phyloP scores from a whole-genome alignment of 1,284 basidiomycete species.

The Stygiomarasmius scandens region DNA sequence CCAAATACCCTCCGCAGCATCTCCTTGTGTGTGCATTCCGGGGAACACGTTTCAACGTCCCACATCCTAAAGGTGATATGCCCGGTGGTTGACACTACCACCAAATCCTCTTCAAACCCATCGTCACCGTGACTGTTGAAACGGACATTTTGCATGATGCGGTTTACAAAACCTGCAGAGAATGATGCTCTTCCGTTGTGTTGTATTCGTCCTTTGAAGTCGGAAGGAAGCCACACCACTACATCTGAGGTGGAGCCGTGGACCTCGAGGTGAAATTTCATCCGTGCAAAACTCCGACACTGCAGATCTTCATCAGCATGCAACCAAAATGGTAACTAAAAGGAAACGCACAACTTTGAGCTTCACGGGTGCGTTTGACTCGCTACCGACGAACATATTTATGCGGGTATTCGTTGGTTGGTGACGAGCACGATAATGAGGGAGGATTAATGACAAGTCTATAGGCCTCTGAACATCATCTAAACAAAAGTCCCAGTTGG shows the following conservation, averaged over 20 bases:
- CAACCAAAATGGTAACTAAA: no score
- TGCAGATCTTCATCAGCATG: conserved; percentile 28
- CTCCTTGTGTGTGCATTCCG: conserved; percentile 64
- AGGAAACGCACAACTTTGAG: conserved; percentile 64
- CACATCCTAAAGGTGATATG: conserved; percentile 74
- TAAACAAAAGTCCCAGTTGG: conserved; percentile 66
- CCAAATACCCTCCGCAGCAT: conserved; percentile 65
- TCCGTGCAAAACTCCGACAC: conserved; percentile 67
- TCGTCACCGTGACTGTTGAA: conserved; percentile 53
- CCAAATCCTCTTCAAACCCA: conserved; percentile 52
- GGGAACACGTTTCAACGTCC: conserved; percentile 65
- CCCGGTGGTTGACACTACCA: conserved; percentile 61
- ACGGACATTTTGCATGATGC: conserved; percentile 60
- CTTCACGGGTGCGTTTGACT: conserved; percentile 53
- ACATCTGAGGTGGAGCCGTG: conserved; percentile 62
- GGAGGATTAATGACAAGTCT: conserved; percentile 67
- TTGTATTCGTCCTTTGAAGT: conserved; percentile 70
- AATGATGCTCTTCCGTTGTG: conserved; percentile 56
- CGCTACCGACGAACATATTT: conserved; percentile 62
- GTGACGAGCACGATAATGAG: conserved; percentile 72
- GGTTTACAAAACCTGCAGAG: conserved; percentile 74
- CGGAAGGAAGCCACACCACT: conserved; percentile 74
- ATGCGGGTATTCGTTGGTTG: conserved; percentile 72
- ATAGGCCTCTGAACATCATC: conserved; percentile 53
- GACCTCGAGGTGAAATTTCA: conserved; percentile 68